Conservation (phyloP, 2,329 filamentous ascomycete genomes). For the Aspergillus sp. region DNA sequence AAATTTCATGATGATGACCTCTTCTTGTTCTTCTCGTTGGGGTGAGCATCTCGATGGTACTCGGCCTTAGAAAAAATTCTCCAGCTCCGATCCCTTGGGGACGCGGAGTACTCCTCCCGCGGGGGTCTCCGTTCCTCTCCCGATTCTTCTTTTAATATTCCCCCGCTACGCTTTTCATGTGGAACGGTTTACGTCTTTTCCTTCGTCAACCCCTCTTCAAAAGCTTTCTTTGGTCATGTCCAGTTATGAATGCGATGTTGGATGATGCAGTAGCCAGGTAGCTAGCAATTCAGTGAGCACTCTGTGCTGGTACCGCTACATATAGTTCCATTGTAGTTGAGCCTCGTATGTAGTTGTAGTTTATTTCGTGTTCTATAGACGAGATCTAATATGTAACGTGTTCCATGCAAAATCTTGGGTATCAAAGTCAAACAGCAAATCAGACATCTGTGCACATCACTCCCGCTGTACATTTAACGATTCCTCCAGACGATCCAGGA, state of each 20-base stretch:
- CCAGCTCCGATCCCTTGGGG: not conserved
- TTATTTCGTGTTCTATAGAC: not conserved
- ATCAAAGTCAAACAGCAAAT: not conserved
- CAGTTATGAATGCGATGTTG: conserved; percentile 19
- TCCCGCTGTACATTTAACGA: conserved; percentile 13
- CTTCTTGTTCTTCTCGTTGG: conserved; percentile 8
- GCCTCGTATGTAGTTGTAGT: not conserved
- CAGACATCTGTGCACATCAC: not conserved
- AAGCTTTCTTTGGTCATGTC: conserved; percentile 13
- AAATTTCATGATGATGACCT: conserved; percentile 19
- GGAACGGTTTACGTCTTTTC: conserved; percentile 18
- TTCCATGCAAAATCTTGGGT: not conserved
- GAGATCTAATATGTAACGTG: not conserved
- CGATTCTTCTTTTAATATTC: conserved; percentile 1
- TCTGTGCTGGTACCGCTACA: not conserved
- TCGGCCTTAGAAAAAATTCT: not conserved
- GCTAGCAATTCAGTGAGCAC: conserved; percentile 8
- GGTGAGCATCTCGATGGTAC: conserved; percentile 9
- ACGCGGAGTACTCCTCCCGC: too few species aligned
- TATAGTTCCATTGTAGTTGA: not conserved
- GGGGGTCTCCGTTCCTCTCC: not conserved
- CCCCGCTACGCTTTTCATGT: conserved; percentile 12
- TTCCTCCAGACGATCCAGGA: conserved; percentile 24
- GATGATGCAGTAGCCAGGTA: conserved; percentile 16
- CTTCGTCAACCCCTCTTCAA: conserved; percentile 13